These are phyloP conservation scores for Panaeolus cyanescens DNA, from an alignment of 768 basidiomycete species.

Conservation along the genomic window DNA sequence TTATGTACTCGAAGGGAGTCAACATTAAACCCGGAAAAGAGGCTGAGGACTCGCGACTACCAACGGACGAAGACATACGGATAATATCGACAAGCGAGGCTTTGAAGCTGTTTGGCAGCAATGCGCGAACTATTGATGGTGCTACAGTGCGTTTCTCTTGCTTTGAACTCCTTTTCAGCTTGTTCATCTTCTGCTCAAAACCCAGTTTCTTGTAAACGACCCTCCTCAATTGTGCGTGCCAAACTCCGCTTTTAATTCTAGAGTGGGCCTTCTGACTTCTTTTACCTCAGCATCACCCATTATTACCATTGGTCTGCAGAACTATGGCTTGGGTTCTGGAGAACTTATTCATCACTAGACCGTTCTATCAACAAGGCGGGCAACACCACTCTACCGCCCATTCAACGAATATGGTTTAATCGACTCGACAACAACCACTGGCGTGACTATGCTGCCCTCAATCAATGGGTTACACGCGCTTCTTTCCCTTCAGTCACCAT, in stretches of 20 bases:
- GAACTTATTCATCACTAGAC: slow-evolving; percentile 85
- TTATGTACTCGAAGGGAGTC: slow-evolving; percentile 72
- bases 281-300: slow-evolving; percentile 68
- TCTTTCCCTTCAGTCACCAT: slow-evolving; percentile 79
- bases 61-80: slow-evolving; percentile 77
- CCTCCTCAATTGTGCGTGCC: slow-evolving; percentile 78
- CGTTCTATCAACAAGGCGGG: slow-evolving; percentile 64
- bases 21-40: slow-evolving; percentile 58
- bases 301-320: slow-evolving; percentile 96
- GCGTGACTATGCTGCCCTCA: slow-evolving; percentile 92
- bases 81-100: slow-evolving; percentile 75
- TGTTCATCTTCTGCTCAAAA: not conserved
- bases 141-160: slow-evolving; percentile 51
- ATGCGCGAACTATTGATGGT: slow-evolving; percentile 79
- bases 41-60: slow-evolving; percentile 60
- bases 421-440: slow-evolving; percentile 76
- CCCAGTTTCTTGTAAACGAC: slow-evolving; percentile 85
- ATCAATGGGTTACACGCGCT: slow-evolving; percentile 80
- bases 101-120: slow-evolving; percentile 54
- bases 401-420: slow-evolving; percentile 76
- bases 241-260: not conserved
- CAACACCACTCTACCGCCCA: slow-evolving; percentile 69
- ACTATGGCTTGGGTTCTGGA: slow-evolving; percentile 90
- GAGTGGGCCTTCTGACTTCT: slow-evolving; percentile 1
- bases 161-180: not conserved